Base-by-base conservation (phyloP, 2,329 filamentous ascomycete species). In the Rutstroemia sp. region DNA sequence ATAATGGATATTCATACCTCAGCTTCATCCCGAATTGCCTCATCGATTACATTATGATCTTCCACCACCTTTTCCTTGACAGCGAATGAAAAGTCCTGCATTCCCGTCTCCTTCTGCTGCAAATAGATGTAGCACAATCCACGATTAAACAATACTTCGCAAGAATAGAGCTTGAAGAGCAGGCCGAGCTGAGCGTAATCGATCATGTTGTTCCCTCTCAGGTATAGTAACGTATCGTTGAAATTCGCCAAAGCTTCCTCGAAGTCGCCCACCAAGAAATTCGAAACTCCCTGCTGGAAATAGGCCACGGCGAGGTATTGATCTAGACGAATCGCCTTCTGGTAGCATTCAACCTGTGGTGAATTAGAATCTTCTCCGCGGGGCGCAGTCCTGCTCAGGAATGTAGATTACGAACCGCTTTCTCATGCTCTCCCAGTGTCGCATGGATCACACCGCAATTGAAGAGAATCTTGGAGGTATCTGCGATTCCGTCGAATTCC, bases 381-480 rank as follows among this genome's bases (percentile, higher is more conserved):
- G 2, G 7, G 4, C 21, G 21, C 10, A 42, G 5, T 44, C 46
- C 42, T 53, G 19, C 7, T 25, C 2, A 45, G 47, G 46, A 37
- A 51, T 44, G 53, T 19, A 51, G 37, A 38, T 48, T 39, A 79
- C 90, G 72, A 78, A 96, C 92, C 69, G 94, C 94, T 77, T 90
- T 91, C 71, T 92, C 88, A 73, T 99, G 94, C 71, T 97, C 91
- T 64, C 94, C 94, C 17, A 99, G 78, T 0, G 94, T 97, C 41
- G 94, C 94, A 76, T 96, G 89, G 66, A 99, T 97, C 41, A 99
- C 92, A 65, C 94, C 94, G 73, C 92, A 95, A 69, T 99, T 99
- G 78, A 99, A 99, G 60, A 96, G 78, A 61, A 99, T 99, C 78
- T 96, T 97, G 65, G 94, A 96, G 0, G 94, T 99, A 71, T 97